Evolutionary conservation across 2,329 filamentous ascomycete species (phyloP).

Genomic region (Sclerotinia trifoliorum): DNA sequence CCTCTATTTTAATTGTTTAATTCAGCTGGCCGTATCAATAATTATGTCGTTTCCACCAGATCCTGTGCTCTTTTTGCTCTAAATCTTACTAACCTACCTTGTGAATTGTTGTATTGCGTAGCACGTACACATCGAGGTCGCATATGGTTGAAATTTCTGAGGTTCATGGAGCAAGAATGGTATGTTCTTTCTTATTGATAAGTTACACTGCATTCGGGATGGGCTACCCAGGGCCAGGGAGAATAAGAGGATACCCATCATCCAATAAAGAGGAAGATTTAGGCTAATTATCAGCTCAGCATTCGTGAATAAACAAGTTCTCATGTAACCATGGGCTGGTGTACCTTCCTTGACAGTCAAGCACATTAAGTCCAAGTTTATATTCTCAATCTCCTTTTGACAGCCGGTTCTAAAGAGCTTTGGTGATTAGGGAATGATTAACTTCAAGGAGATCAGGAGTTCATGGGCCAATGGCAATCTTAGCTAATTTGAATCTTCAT

Average conservation of each 20-base stretch:
- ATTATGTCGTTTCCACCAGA: conserved; percentile 28
- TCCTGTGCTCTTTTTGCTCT: conserved; percentile 22
- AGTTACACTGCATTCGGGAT: neutral
- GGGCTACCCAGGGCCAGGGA: neutral
- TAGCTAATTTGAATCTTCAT: neutral
- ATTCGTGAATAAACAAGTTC: neutral
- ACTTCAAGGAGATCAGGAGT: neutral
- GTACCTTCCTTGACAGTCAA: neutral
- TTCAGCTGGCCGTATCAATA: neutral
- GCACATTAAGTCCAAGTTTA: neutral
- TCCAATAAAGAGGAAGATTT: neutral
- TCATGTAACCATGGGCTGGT: neutral
- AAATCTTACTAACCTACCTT: conserved; percentile 26
- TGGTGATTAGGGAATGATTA: neutral
- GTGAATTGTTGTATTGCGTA: conserved; percentile 22
- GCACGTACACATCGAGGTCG: conserved; percentile 30
- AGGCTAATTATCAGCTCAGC: neutral
- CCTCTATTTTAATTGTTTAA: neutral
- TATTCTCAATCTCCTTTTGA: neutral
- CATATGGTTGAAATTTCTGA: conserved; percentile 33
- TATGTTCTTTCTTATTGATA: conserved; percentile 20
- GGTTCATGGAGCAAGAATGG: conserved; percentile 33
- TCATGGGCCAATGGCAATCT: neutral
- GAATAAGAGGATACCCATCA: neutral
- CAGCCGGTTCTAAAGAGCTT: neutral